Conservation (phyloP, 2,329 filamentous ascomycete species). For the Neocatenulostroma microsporum region DNA sequence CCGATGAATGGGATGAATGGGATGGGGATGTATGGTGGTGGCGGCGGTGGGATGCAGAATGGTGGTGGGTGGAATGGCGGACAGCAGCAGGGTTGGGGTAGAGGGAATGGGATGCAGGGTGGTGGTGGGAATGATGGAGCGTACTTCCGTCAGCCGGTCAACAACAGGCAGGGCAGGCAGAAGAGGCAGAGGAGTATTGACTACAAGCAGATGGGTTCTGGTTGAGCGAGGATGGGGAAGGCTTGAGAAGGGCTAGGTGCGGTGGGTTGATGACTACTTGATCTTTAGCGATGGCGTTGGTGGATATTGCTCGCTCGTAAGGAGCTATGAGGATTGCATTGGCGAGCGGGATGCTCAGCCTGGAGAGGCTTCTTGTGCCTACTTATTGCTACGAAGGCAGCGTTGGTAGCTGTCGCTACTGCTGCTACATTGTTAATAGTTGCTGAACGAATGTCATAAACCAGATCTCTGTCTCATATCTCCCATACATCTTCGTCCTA, state of each 20-base stretch:
- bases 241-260: background rate
- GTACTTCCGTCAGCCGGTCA: constrained; percentile 93
- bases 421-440: too few relatives aligned
- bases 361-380: background rate
- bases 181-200: constrained; percentile 78
- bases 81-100: constrained; percentile 16
- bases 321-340: background rate
- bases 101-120: constrained; percentile 19
- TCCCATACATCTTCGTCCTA: too few relatives aligned
- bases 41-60: constrained; percentile 23
- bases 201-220: constrained; percentile 62
- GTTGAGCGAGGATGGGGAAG: background rate
- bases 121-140: constrained; percentile 62
- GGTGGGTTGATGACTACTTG: constrained; percentile 1
- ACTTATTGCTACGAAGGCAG: too few relatives aligned
- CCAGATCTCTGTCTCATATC: too few relatives aligned
- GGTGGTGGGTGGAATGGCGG: constrained; percentile 11
- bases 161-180: constrained; percentile 79
- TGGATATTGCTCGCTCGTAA: constrained; percentile 1
- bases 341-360: background rate
- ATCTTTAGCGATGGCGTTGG: constrained; percentile 22
- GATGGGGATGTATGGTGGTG: constrained; percentile 12
- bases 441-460: too few relatives aligned
- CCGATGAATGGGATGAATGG: constrained; percentile 14
- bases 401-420: too few relatives aligned